These are phyloP conservation scores for Crataegus laevigata DNA, from an alignment of 306 rosid species.

Conservation along the genomic window DNA sequence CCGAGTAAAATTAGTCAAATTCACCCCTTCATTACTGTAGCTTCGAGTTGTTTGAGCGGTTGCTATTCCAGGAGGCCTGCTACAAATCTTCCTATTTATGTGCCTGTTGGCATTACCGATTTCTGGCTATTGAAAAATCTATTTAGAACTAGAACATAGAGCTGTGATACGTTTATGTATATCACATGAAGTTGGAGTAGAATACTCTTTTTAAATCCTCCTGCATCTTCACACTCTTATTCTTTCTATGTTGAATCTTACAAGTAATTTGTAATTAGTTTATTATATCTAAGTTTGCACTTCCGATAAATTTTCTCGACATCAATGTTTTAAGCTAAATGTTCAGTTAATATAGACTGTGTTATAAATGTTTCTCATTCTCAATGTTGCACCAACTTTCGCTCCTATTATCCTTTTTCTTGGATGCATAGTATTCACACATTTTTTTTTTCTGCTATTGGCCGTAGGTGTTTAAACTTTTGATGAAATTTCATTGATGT, in stretches of 20 bases:
- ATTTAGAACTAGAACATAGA: background rate
- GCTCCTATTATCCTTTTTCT: background rate
- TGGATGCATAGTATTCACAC: slow-evolving; percentile 2
- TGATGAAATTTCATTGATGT: slow-evolving; percentile 46
- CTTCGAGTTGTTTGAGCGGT: slow-evolving; percentile 96
- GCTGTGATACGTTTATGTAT: background rate
- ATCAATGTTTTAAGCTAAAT: background rate
- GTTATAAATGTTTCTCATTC: slow-evolving; percentile 11
- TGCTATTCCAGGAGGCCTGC: slow-evolving; percentile 94
- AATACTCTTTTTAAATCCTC: too few species aligned
- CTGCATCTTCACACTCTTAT: background rate
- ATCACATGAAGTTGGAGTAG: too few species aligned
- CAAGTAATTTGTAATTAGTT: background rate
- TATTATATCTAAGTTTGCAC: background rate
- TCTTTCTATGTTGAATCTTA: background rate
- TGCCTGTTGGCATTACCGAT: slow-evolving; percentile 83
- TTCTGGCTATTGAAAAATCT: background rate
- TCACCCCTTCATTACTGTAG: slow-evolving; percentile 40
- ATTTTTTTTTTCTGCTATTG: background rate
- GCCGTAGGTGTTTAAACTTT: slow-evolving; percentile 72
- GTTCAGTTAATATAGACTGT: slow-evolving; percentile 17
- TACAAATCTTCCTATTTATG: slow-evolving; percentile 86
- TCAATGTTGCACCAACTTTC: slow-evolving; percentile 13
- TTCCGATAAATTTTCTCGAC: background rate
- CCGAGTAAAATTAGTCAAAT: background rate